Base-by-base conservation (phyloP, 805 yeast species). In the Ogataea angusta region DNA sequence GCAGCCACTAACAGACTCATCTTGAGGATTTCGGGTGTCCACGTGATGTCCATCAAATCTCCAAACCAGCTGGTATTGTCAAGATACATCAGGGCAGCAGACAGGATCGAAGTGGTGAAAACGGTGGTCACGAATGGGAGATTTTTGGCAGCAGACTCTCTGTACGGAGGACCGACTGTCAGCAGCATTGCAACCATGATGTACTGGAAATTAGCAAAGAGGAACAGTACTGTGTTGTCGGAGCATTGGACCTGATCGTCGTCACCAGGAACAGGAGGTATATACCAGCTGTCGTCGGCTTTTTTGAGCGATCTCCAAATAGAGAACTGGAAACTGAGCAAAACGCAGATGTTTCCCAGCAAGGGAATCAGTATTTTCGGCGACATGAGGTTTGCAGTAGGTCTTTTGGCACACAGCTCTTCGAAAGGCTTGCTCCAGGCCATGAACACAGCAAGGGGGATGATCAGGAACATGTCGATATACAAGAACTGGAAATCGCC, bases 401-500 rank as follows among this genome's bases (percentile, higher is more conserved):
- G 99, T 36, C 95, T 74, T 56, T 89, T 90, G 26, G 67, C 62
- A 10, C 77, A 76, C 22, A 93, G 67, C 16, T 46, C 53, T 2
- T 65, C 65, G 55, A 70, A 82, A 0, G 99, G 95, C 53, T 80
- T 78, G 1, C 97, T 82, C 98, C 99, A 93, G 5, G 97, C 90
- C 99, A 93, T 85, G 65, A 90, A 89, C 5, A 93, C 80, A 0
- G 99, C 99, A 56, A 93, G 76, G 9, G 99, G 99, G 42, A 93
- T 75, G 53, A 93, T 93, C 59, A 93, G 68, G 47, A 86, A 80
- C 61, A 93, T 62, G 65, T 93, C 99, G 60, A 93, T 93, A 77
- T 90, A 89, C 51, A 93, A 68, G 57, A 91, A 93, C 65, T 93
- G 99, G 67, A 93, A 90, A 64, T 93, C 99, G 8, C 99, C 99